Evolutionary conservation across 352 stramenopile species (phyloP), one percentile per base, ranked within the genome.

Genomic region (Pythium vanterpoolii): DNA sequence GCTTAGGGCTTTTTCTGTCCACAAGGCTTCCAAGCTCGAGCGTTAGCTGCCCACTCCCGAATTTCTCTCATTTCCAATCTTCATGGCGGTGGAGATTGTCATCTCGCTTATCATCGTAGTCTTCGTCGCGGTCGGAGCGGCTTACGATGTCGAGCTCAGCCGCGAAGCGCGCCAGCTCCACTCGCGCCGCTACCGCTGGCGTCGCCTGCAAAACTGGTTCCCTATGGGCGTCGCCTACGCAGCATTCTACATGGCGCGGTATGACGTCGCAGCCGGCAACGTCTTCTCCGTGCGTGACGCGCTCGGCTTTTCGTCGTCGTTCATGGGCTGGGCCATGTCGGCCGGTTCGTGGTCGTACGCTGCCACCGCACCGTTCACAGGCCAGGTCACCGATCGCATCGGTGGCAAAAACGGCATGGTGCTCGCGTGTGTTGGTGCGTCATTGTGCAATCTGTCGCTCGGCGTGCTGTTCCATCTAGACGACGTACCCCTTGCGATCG

Each of bases 181-280:
- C 69, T 81, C 80, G 21, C 77, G 71, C 48, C 24, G 57, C 33
- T 87, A 86, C 58, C 72, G 78, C 73, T 89, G 76, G 78, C 74
- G 81, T 23, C 76, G 81, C 36, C 67, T 89, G 19, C 69, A 82
- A 56, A 89, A 91, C 60, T 89, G 77, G 77, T 87, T 91, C 62
- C 78, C 81, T 7, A 86, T 91, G 76, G 79, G 82, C 38, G 57
- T 89, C 13, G 79, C 79, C 27, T 88, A 91, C 54, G 77, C 81
- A 1, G 77, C 78, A 23, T 91, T 91, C 66, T 89, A 91, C 71
- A 91, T 88, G 81, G 77, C 81, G 31, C 69, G 81, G 16, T 91
- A 91, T 61, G 79, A 89, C 44, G 81, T 91, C 14, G 69, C 77
- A 24, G 82, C 81, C 0, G 82, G 82, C 36, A 91, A 91, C 60